Percentiles rank a stretch among this genome's conserved stretches.
These are phyloP conservation scores for Lactarius evosmus DNA, from an alignment of 768 basidiomycete species.

Conservation along the genomic window DNA sequence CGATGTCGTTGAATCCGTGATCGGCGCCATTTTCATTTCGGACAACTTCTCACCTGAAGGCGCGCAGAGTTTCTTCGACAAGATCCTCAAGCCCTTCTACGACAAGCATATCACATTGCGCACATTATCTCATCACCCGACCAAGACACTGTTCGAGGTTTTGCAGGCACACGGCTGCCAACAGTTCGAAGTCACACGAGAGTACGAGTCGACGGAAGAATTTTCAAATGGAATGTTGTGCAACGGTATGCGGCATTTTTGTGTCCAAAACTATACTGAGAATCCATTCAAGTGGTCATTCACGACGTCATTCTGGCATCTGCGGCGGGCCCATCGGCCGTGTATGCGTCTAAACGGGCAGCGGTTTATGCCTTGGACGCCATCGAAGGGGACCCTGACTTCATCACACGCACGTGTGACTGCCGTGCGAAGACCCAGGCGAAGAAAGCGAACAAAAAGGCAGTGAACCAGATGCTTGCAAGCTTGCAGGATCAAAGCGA, in stretches of 20 bases:
- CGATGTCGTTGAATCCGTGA: conserved; percentile 75
- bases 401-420: conserved; percentile 63
- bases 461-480: conserved; percentile 33
- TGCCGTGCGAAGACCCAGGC: conserved; percentile 46
- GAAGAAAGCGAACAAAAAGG: conserved; percentile 41
- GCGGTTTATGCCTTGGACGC: conserved; percentile 67
- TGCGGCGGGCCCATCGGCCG: conserved; percentile 48
- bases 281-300: conserved; percentile 50
- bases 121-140: conserved; percentile 74
- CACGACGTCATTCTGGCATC: conserved; percentile 64
- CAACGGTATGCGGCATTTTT: conserved; percentile 41
- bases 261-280: conserved; percentile 9
- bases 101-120: conserved; percentile 70
- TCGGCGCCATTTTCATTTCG: conserved; percentile 77
- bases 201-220: conserved; percentile 41
- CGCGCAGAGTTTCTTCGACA: conserved; percentile 61
- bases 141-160: conserved; percentile 68
- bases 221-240: conserved; percentile 42
- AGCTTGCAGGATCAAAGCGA: conserved; percentile 30
- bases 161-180: conserved; percentile 72
- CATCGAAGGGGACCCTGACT: conserved; percentile 58
- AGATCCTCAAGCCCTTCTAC: conserved; percentile 71
- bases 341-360: conserved; percentile 57
- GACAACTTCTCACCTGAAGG: conserved; percentile 65
- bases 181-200: conserved; percentile 48